phyloP scores from a whole-genome alignment of 306 rosid genomes.

The Malus sieversii region DNA sequence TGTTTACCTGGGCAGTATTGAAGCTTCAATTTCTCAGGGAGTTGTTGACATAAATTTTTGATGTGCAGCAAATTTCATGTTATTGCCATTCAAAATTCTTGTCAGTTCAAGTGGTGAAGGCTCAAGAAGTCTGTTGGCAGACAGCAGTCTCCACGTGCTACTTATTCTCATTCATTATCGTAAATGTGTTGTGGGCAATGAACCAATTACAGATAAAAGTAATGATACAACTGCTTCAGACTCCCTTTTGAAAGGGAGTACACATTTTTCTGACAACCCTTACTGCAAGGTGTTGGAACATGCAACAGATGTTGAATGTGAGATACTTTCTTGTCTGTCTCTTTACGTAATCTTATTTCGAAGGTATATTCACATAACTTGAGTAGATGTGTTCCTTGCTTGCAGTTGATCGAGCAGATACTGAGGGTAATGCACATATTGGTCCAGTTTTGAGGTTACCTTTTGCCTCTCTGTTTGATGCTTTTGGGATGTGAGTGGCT shows the following conservation, averaged over 20 bases:
- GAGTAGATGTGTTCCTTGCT: slow-evolving; percentile 16
- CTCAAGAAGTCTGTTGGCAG: slow-evolving; percentile 67
- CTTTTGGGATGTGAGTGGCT: slow-evolving; percentile 78
- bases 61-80: slow-evolving; percentile 79
- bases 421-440: slow-evolving; percentile 60
- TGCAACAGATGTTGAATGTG: slow-evolving; percentile 89
- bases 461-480: slow-evolving; percentile 81
- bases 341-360: slow-evolving; percentile 13
- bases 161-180: slow-evolving; percentile 89
- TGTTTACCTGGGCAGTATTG: not conserved
- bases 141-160: slow-evolving; percentile 79
- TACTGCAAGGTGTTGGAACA: slow-evolving; percentile 78
- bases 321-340: slow-evolving; percentile 20
- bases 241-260: slow-evolving; percentile 44
- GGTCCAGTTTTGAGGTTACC: slow-evolving; percentile 79
- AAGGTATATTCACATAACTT: not conserved
- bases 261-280: slow-evolving; percentile 69
- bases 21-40: slow-evolving; percentile 9
- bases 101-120: slow-evolving; percentile 68
- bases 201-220: slow-evolving; percentile 27
- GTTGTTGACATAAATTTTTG: slow-evolving; percentile 17
- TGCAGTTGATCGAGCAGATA: slow-evolving; percentile 85
- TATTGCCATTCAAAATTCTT: slow-evolving; percentile 76
- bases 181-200: slow-evolving; percentile 51
- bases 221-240: slow-evolving; percentile 43